These are phyloP conservation scores for Colletotrichum sp. DNA, from an alignment of 2,329 filamentous ascomycete species.

Conservation along the genomic window DNA sequence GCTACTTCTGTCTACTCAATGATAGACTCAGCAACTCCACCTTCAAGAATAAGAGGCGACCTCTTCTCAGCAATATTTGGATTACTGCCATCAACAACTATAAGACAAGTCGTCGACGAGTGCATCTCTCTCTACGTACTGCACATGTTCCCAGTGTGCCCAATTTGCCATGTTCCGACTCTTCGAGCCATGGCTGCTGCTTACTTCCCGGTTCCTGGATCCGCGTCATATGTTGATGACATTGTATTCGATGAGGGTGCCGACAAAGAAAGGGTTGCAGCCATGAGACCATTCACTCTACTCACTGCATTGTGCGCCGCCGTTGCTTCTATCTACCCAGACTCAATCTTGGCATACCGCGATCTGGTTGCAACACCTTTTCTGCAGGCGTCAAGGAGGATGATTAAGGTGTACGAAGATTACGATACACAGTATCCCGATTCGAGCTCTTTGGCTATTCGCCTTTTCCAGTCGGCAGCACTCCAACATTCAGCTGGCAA, in stretches of 20 bases:
- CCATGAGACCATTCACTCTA: conserved; percentile 32
- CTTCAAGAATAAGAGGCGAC: background rate
- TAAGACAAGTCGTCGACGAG: background rate
- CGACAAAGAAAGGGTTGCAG: background rate
- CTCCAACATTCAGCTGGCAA: conserved; percentile 37
- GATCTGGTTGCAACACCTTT: conserved; percentile 41
- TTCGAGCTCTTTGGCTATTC: conserved; percentile 45
- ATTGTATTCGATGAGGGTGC: background rate
- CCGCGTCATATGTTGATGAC: background rate
- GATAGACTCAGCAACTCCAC: background rate
- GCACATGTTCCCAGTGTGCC: background rate
- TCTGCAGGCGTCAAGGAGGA: conserved; percentile 41
- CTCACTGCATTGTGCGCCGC: conserved; percentile 47
- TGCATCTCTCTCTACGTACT: background rate
- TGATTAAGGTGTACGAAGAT: conserved; percentile 42
- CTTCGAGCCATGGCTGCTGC: background rate
- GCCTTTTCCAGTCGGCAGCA: conserved; percentile 51
- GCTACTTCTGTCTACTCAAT: background rate
- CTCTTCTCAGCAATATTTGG: background rate
- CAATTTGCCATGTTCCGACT: background rate
- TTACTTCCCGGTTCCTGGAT: background rate
- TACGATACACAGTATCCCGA: conserved; percentile 45
- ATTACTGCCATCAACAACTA: background rate
- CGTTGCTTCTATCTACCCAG: conserved; percentile 35
- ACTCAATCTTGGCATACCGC: conserved; percentile 43